Conservation (phyloP, 352 stramenopile genomes). For the Heterotrichella gracilis region DNA sequence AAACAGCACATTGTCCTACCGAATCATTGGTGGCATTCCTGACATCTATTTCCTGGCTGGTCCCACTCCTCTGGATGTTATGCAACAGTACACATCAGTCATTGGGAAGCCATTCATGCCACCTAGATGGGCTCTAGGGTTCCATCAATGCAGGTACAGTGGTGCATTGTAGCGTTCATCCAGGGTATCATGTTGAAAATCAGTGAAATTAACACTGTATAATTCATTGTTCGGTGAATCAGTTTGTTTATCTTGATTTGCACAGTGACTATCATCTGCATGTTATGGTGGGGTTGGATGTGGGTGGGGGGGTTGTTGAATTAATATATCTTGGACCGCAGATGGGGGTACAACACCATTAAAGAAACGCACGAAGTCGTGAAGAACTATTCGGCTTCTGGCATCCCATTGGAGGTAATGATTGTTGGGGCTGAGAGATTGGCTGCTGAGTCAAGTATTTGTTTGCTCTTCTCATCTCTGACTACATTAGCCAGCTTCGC, state of each 20-base stretch:
- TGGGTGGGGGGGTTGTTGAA: no score
- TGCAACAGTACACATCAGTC: conserved; percentile 34
- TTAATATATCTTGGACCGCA: no score
- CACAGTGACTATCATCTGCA: no score
- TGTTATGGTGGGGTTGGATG: no score
- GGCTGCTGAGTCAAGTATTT: conserved; percentile 30
- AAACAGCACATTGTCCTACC: conserved; percentile 32
- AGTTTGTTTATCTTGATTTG: no score
- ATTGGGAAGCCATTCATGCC: conserved; percentile 36
- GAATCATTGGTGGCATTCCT: conserved; percentile 34
- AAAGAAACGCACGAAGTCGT: conserved; percentile 17
- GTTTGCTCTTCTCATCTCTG: not conserved
- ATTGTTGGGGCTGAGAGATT: no score
- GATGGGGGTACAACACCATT: conserved; percentile 16
- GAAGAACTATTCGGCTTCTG: conserved; percentile 21
- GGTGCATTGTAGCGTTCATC: no score
- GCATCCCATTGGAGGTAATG: conserved; percentile 35
- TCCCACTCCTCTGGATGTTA: conserved; percentile 26
- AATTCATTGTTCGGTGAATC: no score
- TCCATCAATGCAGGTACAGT: conserved; percentile 35
- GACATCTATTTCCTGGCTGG: conserved; percentile 40
- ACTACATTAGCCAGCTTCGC: not conserved
- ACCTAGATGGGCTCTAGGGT: conserved; percentile 42
- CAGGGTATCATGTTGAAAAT: no score
- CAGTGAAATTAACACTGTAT: no score